Base-by-base conservation (phyloP, 345 rosid genomes). In the Corchorus capsularis region DNA sequence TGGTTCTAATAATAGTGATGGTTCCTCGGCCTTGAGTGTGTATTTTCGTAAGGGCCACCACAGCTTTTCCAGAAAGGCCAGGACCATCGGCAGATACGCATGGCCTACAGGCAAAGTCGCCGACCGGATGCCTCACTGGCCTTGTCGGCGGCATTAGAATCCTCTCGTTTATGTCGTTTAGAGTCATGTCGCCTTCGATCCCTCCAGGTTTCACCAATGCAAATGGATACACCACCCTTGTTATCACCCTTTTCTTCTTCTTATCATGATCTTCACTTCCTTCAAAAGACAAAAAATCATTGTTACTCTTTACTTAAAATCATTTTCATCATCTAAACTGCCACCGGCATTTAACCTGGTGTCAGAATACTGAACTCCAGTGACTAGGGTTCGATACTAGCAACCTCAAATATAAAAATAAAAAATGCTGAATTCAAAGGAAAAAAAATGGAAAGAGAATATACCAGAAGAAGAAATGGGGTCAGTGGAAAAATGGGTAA, bases 141-240 rank as follows among this genome's bases (percentile, higher is more conserved):
- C 96, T 76, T 9, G 93, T 86, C 15, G 98, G 97, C 11, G 94
- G 86, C 98, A 89, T 96, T 63, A 89, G 65, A 45, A 93, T 87
- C 82, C 91, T 92, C 84, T 88, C 83, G 19, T 96, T 96, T 57
- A 96, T 94, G 78, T 96, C 98, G 72, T 89, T 87, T 64, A 96
- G 69, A 8, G 97, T 96, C 82, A 91, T 78, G 69, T 91, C 97
- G 0, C 97, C 93, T 77, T 93, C 98, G 0, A 46, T 46, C 34
- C 96, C 98, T 71, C 99, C 98, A 17, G 99, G 99, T 75, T 96
- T 96, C 82, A 96, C 98, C 82, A 96, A 41, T 61, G 98, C 97
- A 79, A 96, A 96, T 73, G 99, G 99, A 46, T 96, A 93, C 73
- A 90, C 97, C 46, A 92, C 85, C 76, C 89, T 90, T 35, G 78